These are phyloP conservation scores for Pythium coloratum DNA, from an alignment of 352 stramenopile genomes.

Conservation along the genomic window DNA sequence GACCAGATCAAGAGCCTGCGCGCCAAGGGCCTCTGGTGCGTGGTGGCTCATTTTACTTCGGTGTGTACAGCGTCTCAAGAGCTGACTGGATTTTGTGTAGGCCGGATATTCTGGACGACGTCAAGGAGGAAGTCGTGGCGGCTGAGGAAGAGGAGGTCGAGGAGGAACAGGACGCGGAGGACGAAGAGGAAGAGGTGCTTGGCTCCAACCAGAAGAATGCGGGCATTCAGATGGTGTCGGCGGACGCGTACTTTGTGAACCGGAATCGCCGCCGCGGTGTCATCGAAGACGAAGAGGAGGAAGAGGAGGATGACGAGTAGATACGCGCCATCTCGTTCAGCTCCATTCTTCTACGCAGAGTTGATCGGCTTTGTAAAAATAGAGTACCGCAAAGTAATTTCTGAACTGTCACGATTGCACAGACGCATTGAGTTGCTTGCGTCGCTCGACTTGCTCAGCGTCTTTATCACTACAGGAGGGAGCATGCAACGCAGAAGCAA, in stretches of 20 bases:
- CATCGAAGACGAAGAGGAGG: conserved; percentile 70
- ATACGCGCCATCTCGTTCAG: conserved; percentile 9
- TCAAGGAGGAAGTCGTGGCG: conserved; percentile 13
- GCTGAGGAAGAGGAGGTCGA: conserved; percentile 19
- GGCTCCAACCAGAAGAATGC: conserved; percentile 24
- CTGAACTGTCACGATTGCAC: neutral
- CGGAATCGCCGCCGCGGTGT: conserved; percentile 76
- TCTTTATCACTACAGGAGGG: neutral
- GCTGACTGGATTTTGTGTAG: conserved; percentile 28
- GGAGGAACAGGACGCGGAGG: conserved; percentile 8
- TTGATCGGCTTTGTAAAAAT: conserved; percentile 24
- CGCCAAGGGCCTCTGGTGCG: conserved; percentile 90
- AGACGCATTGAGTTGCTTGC: neutral
- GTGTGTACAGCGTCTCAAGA: neutral
- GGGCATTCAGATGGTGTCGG: conserved; percentile 60
- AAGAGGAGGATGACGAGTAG: conserved; percentile 47
- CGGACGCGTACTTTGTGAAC: conserved; percentile 61
- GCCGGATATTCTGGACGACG: conserved; percentile 55
- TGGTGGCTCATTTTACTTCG: conserved; percentile 7
- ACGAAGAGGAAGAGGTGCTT: conserved; percentile 20
- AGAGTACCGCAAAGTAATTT: conserved; percentile 17
- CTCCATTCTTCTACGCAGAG: neutral
- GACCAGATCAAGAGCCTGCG: conserved; percentile 98
- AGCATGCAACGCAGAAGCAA: conserved; percentile 19
- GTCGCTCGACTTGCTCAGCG: neutral